phyloP scores from a whole-genome alignment of 1,284 basidiomycete genomes.

The Puccinia coronata region DNA sequence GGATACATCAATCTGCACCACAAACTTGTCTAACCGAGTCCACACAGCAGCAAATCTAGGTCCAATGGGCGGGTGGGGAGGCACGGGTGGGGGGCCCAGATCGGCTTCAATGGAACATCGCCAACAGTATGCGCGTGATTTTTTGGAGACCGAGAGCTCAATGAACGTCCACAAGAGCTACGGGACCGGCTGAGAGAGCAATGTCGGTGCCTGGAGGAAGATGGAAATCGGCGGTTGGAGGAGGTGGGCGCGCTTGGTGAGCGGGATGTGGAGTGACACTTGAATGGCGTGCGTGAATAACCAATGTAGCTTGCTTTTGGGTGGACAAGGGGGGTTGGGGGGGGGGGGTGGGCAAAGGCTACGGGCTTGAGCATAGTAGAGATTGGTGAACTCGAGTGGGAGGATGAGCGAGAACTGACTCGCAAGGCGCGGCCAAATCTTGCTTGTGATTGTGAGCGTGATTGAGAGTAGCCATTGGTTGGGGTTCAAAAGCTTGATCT shows the following conservation, averaged over 20 bases:
- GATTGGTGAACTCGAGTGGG: too few species aligned
- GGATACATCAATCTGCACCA: neutral
- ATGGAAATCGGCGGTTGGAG: too few species aligned
- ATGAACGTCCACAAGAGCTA: conserved; percentile 38
- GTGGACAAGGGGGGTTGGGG: conserved; percentile 14
- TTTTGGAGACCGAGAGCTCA: conserved; percentile 25
- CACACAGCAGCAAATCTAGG: conserved; percentile 24
- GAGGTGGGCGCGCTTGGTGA: too few species aligned
- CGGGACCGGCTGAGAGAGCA: conserved; percentile 26
- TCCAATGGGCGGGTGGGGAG: conserved; percentile 37
- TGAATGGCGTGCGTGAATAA: too few species aligned
- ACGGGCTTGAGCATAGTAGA: too few species aligned
- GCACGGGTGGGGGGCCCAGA: conserved; percentile 16
- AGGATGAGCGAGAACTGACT: too few species aligned
- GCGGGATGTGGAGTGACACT: too few species aligned
- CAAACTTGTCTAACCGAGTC: neutral
- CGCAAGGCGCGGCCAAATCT: too few species aligned
- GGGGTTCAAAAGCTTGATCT: conserved; percentile 16
- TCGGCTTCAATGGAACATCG: conserved; percentile 21
- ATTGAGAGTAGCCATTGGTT: conserved; percentile 6
- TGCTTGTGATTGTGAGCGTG: conserved; percentile 20
- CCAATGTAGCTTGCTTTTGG: too few species aligned
- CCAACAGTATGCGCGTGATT: neutral
- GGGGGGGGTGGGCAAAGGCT: conserved; percentile 19
- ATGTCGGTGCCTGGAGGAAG: conserved; percentile 12